Percentiles rank a stretch among this genome's conserved stretches.
Conservation (phyloP, 176 grass and related monocot genomes). For the Aegilops umbellulata region DNA sequence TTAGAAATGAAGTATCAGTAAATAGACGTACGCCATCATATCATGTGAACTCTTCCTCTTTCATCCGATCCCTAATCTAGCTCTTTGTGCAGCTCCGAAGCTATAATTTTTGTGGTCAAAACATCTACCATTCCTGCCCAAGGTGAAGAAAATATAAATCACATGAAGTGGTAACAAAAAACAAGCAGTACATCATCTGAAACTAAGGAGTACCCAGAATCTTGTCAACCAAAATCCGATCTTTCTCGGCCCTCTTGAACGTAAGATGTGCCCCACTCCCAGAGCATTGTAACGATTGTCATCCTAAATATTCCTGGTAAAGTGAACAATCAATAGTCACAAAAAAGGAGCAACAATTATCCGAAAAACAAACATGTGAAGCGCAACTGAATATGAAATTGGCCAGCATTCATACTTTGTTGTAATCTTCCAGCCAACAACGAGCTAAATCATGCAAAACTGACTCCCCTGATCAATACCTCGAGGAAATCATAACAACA, state of each 20-base stretch:
- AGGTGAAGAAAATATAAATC: conserved; percentile 25
- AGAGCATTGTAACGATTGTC: conserved; percentile 85
- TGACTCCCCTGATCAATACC: too few relatives aligned
- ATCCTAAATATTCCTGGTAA: conserved; percentile 52
- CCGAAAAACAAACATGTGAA: neutral
- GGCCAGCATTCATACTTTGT: conserved; percentile 52
- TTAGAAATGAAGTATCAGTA: neutral
- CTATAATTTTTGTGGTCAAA: conserved; percentile 59
- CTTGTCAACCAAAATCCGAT: conserved; percentile 76
- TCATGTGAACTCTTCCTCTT: conserved; percentile 57
- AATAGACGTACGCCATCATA: conserved; percentile 71
- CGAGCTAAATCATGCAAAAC: too few relatives aligned
- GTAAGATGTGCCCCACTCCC: conserved; percentile 74
- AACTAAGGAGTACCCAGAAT: conserved; percentile 63
- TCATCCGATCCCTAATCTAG: too few relatives aligned
- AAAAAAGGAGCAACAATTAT: neutral
- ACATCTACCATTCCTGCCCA: conserved; percentile 70
- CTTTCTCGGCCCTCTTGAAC: conserved; percentile 85
- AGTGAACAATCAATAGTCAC: neutral
- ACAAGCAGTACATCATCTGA: neutral
- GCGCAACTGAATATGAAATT: neutral
- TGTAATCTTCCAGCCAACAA: conserved; percentile 86
- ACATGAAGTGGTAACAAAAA: conserved; percentile 3
- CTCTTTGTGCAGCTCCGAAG: too few relatives aligned
- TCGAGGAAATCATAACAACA: too few relatives aligned